Evolutionary conservation across 2,329 filamentous ascomycete species (phyloP).

Genomic region (Kalaharituber pfeilii): DNA sequence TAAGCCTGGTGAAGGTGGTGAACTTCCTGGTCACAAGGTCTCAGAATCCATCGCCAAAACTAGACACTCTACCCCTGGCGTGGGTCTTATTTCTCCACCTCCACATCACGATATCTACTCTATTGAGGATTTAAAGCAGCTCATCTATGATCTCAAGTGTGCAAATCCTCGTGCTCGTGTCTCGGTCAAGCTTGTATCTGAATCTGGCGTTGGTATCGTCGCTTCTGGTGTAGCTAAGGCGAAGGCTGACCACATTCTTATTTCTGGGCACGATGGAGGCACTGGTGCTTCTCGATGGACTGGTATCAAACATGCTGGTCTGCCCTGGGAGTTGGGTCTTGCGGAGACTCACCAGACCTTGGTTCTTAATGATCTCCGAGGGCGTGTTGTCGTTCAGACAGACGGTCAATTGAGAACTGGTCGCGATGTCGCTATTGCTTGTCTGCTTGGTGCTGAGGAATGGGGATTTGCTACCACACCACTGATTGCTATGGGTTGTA

Average conservation of each 20-base stretch:
- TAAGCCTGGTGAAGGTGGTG: constrained; percentile 93
- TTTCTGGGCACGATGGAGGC: constrained; percentile 91
- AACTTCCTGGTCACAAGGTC: constrained; percentile 89
- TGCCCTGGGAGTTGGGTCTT: constrained; percentile 91
- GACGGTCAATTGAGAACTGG: constrained; percentile 88
- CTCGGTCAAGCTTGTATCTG: constrained; percentile 93
- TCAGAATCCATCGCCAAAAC: constrained; percentile 86
- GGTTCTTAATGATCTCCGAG: constrained; percentile 86
- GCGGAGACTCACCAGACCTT: constrained; percentile 94
- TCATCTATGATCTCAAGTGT: constrained; percentile 96
- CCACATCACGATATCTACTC: constrained; percentile 98
- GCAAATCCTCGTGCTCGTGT: constrained; percentile 81
- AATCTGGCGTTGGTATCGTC: constrained; percentile 93
- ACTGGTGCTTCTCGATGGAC: constrained; percentile 96
- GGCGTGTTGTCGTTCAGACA: constrained; percentile 88
- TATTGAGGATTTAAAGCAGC: constrained; percentile 91
- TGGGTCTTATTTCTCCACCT: constrained; percentile 87
- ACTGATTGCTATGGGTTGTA: constrained; percentile 89
- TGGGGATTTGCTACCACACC: constrained; percentile 93
- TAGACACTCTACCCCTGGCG: constrained; percentile 86
- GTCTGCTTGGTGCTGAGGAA: constrained; percentile 90
- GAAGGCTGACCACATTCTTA: constrained; percentile 90
- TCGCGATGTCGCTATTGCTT: constrained; percentile 84
- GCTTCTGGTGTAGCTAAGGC: constrained; percentile 95
- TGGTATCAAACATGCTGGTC: constrained; percentile 94